A percentile compares a stretch with the other conserved stretches of the same genome.
Evolutionary conservation across 345 rosid species (phyloP).

Genomic region (Anacardium occidentale): DNA sequence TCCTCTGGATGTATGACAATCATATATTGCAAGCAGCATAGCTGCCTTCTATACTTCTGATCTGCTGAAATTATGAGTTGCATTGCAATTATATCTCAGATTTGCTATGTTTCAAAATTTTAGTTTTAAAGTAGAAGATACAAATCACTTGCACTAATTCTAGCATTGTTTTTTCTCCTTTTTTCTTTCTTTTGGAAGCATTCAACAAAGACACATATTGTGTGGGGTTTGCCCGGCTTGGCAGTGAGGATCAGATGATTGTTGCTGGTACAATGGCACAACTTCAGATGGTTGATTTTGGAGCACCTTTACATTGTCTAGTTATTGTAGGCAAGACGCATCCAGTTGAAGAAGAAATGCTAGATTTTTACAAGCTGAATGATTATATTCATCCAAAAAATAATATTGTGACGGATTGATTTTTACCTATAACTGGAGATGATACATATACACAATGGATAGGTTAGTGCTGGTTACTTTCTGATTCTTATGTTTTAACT

Average conservation of each 20-base stretch:
- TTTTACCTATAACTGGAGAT: not conserved
- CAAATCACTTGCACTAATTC: not conserved
- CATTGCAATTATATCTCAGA: slow-evolving; percentile 1
- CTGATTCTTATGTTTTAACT: not conserved
- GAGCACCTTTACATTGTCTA: slow-evolving; percentile 79
- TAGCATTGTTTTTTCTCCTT: not conserved
- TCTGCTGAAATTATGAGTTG: not conserved
- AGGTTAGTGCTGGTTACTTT: not conserved
- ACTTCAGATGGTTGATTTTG: slow-evolving; percentile 64
- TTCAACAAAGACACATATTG: slow-evolving; percentile 64
- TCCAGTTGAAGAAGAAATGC: slow-evolving; percentile 90
- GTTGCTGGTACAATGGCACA: slow-evolving; percentile 79
- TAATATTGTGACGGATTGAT: slow-evolving; percentile 8
- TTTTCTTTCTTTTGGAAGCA: slow-evolving; percentile 32
- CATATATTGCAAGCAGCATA: not conserved
- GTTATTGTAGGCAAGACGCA: slow-evolving; percentile 77
- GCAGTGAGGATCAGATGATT: slow-evolving; percentile 79
- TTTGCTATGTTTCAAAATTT: not conserved
- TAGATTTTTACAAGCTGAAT: slow-evolving; percentile 57
- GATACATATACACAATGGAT: not conserved
- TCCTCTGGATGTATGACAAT: not conserved
- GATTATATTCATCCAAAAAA: slow-evolving; percentile 6
- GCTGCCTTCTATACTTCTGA: not conserved
- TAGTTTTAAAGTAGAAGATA: not conserved
- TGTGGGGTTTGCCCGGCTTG: slow-evolving; percentile 80